These are phyloP conservation scores for Starmerella potacharoeniae DNA, from an alignment of 805 yeast species.

Conservation along the genomic window DNA sequence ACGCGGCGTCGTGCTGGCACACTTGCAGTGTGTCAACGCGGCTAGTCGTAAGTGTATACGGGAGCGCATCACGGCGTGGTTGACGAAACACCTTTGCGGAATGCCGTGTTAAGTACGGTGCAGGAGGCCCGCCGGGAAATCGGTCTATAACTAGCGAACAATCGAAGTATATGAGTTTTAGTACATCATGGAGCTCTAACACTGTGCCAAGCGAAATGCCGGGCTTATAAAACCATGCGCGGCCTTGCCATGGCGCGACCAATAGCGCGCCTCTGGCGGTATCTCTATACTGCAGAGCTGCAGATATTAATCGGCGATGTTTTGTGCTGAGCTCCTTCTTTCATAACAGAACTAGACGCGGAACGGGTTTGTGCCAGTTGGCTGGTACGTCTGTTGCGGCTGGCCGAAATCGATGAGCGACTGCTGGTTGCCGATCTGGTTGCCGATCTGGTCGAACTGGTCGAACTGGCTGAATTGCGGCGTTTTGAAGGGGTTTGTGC, in stretches of 20 bases:
- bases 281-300: too few relatives aligned
- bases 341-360: conserved; percentile 1
- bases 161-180: not conserved
- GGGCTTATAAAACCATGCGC: too few relatives aligned
- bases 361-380: conserved; percentile 22
- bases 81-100: too few relatives aligned
- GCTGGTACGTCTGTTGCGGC: conserved; percentile 11
- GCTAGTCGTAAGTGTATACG: not conserved
- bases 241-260: too few relatives aligned
- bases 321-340: not conserved
- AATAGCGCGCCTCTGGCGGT: too few relatives aligned
- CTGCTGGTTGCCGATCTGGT: conserved; percentile 5
- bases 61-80: not conserved
- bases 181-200: too few relatives aligned
- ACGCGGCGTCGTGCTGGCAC: too few relatives aligned
- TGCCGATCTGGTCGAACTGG: conserved; percentile 2
- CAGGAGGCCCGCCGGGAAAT: too few relatives aligned
- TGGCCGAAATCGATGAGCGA: conserved; percentile 18
- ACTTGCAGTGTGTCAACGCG: too few relatives aligned
- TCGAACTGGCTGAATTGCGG: conserved; percentile 4
- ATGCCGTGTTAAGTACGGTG: too few relatives aligned
- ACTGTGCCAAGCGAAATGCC: too few relatives aligned
- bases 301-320: not conserved
- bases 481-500: conserved; percentile 41
- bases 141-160: not conserved